Base-by-base conservation (phyloP, 441 rosid species). In the Erodium texanum region DNA sequence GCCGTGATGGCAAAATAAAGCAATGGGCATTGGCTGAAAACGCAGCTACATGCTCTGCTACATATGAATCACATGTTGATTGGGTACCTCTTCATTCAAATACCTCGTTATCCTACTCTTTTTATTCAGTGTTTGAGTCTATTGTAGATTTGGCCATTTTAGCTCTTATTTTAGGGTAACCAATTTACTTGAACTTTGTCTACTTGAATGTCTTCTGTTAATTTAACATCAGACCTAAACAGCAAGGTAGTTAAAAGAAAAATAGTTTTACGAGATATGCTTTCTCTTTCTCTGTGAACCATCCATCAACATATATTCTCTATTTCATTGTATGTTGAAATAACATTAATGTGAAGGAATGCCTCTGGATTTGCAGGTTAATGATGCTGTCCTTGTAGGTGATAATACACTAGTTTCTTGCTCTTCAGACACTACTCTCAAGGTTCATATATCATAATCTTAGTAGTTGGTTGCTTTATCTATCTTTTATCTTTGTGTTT, bases 1-100 rank as follows among this genome's bases (percentile, higher is more conserved):
- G 99, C 78, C 99, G 99, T 75, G 99, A 95, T 84, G 99, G 99
- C 61, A 92, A 90, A 11, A 78, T 95, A 78, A 95, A 92, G 89
- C 86, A 95, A 82, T 95, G 99, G 99, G 79, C 81, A 68, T 75
- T 95, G 78, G 82, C 80, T 12, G 96, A 86, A 64, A 86, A 84
- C 81, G 68, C 85, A 10, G 82, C 96, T 62, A 81, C 87, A 43
- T 89, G 92, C 78, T 89, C 96, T 19, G 93, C 99, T 69, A 95
- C 98, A 19, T 95, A 86, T 79, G 99, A 92, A 80, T 95, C 99
- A 16, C 99, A 95, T 79, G 96, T 92, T 71, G 99, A 95, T 80
- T 95, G 99, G 99, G 99, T 95, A 88, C 68, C 32, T 43, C 65
- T 73, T 54, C 67, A 67, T 27, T 64, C 45, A 22, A 38, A 12